Evolutionary conservation across 768 basidiomycete genomes (phyloP), one percentile per base, ranked within the genome.

Genomic region (Termitomyces sp.): DNA sequence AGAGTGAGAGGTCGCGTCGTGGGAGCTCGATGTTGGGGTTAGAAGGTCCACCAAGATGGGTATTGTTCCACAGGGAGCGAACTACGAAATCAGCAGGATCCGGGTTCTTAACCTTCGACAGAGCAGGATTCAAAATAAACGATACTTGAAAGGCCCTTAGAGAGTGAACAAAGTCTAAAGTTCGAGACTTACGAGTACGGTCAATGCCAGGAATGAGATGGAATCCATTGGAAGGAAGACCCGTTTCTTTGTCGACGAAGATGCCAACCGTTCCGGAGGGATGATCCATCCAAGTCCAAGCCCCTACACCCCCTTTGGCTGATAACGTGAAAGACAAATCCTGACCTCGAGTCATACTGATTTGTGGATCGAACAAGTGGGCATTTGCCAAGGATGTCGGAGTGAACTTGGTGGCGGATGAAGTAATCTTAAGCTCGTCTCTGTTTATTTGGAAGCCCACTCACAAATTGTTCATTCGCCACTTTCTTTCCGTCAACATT

Each of bases 231-330:
- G 71, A 67, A 0, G 80, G 78, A 4, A 69, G 23, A 0, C 72
- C 73, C 0, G 76, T 82, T 7, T 58, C 51, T 21, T 62, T 66
- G 58, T 83, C 81, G 37, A 77, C 67, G 63, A 85, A 85, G 42
- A 77, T 69, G 9, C 83, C 83, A 1, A 83, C 69, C 0, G 81
- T 84, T 17, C 80, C 80, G 0, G 72, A 68, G 0, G 82, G 82
- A 65, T 84, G 82, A 53, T 84, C 83, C 1, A 85, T 69, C 82
- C 83, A 84, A 5, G 82, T 78, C 78, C 81, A 84, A 0, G 77
- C 70, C 0, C 78, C 82, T 5, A 84, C 83, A 0, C 82, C 83
- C 12, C 79, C 78, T 43, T 68, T 66, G 2, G 82, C 83, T 3
- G 81, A 82, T 5, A 85, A 65, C 1, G 75, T 78, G 63, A 85